These are phyloP conservation scores for Aspergillus saccharolyticus DNA, from an alignment of 495 filamentous ascomycete genomes.

Conservation along the genomic window DNA sequence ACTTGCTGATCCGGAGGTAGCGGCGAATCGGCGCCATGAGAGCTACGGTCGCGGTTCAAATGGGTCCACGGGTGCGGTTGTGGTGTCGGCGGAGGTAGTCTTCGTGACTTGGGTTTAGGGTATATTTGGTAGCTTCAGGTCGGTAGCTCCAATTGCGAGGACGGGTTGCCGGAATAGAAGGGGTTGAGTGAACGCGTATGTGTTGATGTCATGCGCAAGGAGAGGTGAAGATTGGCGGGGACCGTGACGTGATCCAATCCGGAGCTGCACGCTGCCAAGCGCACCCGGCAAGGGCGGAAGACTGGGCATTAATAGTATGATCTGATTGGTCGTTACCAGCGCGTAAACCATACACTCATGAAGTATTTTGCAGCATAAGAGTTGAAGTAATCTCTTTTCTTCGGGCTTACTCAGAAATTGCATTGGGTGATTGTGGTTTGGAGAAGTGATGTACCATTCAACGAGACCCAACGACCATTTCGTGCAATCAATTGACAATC, in stretches of 20 bases:
- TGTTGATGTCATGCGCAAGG: background rate
- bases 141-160: background rate
- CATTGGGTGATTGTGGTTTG: too few relatives aligned
- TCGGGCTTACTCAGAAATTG: too few relatives aligned
- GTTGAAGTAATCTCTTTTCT: too few relatives aligned
- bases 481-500: too few relatives aligned
- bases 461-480: too few relatives aligned
- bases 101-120: background rate
- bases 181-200: background rate
- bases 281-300: background rate
- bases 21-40: constrained; percentile 76
- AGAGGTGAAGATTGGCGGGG: background rate
- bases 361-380: too few relatives aligned
- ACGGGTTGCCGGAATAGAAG: background rate
- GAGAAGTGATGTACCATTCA: too few relatives aligned
- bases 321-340: background rate
- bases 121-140: background rate
- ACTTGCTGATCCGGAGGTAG: constrained; percentile 78
- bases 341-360: too few relatives aligned
- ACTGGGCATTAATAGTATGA: background rate
- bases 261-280: background rate
- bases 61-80: background rate
- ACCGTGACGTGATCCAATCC: background rate
- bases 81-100: background rate
- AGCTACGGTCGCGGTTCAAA: background rate